Evolutionary conservation across 192 early-diverging fungal genomes (phyloP), one percentile per base, ranked within the genome.

Genomic region (Chytriomyces hyalinus): DNA sequence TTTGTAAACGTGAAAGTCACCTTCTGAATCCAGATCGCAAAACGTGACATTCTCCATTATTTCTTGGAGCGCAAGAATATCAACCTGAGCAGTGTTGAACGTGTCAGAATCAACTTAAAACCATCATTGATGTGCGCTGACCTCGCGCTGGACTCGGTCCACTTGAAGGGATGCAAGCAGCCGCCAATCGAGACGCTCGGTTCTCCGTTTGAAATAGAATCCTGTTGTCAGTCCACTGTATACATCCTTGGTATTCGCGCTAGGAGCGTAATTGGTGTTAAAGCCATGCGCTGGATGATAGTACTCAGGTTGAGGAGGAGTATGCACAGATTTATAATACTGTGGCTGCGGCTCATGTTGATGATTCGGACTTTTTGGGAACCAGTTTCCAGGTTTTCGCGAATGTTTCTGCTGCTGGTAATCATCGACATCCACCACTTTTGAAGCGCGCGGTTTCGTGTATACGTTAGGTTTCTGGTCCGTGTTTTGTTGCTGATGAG

Each of bases 41-140:
- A 82, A 89, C 5, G 87, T 84, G 3, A 88, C 57, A 46, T 87
- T 89, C 60, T 88, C 88, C 75, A 89, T 87, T 10, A 87, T 79
- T 46, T 84, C 83, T 65, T 89, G 88, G 11, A 88, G 65, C 6
- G 80, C 72, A 47, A 15, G n/a, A 20, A 88, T 76, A 72, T 88
- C 85, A 7, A 83, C 81, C 82, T 87, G n/a, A 13, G 36, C 24
- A 64, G 11, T 72, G 67, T 3, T 36, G 44, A 20, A 44, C 7
- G 51, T 65, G 13, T 24, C 47, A 36, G 49, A 8, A 70, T 28
- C 53, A 0, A 24, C 67, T 57, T 4, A 59, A 45, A 47, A 26
- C 24, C 6, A 76, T 65, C 24, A 28, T 28, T 63, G 57, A 80
- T 11, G 6, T 49, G 45, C 8, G 57, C 76, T 50, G 60, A 87